These are phyloP conservation scores for Musa beccarii DNA, from an alignment of 176 grass and related monocot species.

Conservation along the genomic window DNA sequence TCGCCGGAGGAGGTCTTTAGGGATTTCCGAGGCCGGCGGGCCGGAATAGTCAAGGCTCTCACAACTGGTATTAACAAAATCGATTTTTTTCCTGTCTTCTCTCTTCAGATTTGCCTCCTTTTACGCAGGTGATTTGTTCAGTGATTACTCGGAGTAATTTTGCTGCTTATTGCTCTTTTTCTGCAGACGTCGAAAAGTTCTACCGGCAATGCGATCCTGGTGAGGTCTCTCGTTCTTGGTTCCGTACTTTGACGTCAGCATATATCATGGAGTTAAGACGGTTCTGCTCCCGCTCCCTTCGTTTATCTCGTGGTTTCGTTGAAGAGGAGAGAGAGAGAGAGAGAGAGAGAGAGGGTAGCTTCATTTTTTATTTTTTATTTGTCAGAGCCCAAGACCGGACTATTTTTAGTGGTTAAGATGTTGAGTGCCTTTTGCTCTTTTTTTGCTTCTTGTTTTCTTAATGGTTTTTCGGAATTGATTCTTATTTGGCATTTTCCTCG, in stretches of 20 bases:
- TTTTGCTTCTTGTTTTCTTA: no score
- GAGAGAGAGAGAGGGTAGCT: no score
- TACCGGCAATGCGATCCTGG: constrained; percentile 12
- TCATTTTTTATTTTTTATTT: no score
- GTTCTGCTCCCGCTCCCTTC: no score
- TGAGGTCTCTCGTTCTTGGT: background rate
- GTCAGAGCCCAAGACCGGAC: no score
- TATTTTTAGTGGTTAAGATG: no score
- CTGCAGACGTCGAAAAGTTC: constrained; percentile 11
- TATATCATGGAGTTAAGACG: background rate
- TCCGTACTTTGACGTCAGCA: background rate
- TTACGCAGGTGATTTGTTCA: no score
- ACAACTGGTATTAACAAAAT: background rate
- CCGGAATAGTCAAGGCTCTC: constrained; percentile 4
- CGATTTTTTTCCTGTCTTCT: background rate
- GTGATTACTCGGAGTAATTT: no score
- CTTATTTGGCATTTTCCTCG: no score
- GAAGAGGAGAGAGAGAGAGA: background rate
- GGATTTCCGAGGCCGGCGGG: constrained; percentile 10
- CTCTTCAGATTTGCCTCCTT: background rate
- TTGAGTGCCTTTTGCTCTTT: no score
- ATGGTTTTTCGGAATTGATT: no score
- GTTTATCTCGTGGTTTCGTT: no score
- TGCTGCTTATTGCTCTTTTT: background rate
- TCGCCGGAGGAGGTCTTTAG: constrained; percentile 7